Base-by-base conservation (phyloP, 2,329 filamentous ascomycete genomes). In the Colletotrichum orchidophilum region DNA sequence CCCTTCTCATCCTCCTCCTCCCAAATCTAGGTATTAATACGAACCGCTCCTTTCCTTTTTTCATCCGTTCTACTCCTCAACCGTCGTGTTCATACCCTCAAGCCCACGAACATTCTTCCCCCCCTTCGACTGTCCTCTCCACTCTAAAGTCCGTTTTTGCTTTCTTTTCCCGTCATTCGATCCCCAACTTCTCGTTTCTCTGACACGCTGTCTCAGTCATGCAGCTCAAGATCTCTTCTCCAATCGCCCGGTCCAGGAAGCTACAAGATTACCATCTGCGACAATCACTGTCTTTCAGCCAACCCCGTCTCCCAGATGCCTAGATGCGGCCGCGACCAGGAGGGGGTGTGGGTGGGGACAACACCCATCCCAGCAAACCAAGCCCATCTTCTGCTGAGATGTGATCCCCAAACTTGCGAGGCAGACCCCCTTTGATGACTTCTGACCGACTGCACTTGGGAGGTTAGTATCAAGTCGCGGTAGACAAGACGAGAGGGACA, bases 171-270 rank as follows among this genome's bases (percentile, higher is more conserved):
- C 60, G 35, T 49, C 59, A 26, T 55, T 54, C 66, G 49, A 54
- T 26, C 46, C 52, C 58, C 39, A 63, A 59, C 46, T 64, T 33
- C 35, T 61, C 59, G 53, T 69, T 69, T 72, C 70, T 70, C 66
- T 72, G 54, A 70, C 70, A 64, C 46, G 49, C 46, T 72, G 70
- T 72, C 70, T 70, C 60, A 70, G 52, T 54, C 66, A 39, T 72
- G 66, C 70, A 61, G 53, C 59, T 66, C 42, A 42, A 71, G 42
- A 71, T 68, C 64, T 58, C 52, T 53, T 42, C 39, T 33, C 61
- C 61, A 64, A 52, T 42, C 60, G 46, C 33, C 55, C 42, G 35
- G 26, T 13, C 27, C 15, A 50, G 49, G 12, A 62, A 52, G 26
- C 67, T 29, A 66, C 49, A 29, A 52, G 39, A 63, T 35, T 35